A percentile compares a stretch with the other conserved stretches of the same genome.
These are phyloP conservation scores for Leccinum longicurvipes DNA, from an alignment of 768 basidiomycete species.

Conservation along the genomic window DNA sequence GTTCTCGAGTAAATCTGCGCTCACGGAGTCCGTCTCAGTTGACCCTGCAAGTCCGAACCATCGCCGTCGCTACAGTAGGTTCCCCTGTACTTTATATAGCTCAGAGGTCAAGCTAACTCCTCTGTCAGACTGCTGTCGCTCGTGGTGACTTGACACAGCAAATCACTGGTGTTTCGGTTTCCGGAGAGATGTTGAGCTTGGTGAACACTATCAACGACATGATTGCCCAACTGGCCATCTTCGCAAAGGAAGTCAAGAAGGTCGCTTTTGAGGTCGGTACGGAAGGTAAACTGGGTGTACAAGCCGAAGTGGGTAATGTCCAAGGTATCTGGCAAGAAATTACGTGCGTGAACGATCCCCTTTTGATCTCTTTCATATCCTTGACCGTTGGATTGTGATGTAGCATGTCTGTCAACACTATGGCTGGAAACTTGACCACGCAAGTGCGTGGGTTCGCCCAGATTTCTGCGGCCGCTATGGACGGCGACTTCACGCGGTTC, in stretches of 20 bases:
- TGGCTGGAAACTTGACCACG: slow-evolving; percentile 95
- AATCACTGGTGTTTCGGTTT: slow-evolving; percentile 87
- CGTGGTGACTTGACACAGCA: slow-evolving; percentile 92
- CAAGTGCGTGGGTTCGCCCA: slow-evolving; percentile 99
- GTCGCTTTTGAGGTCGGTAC: slow-evolving; percentile 98
- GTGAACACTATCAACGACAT: slow-evolving; percentile 97
- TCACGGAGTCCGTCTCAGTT: slow-evolving; percentile 44
- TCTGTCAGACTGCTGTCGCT: slow-evolving; percentile 78
- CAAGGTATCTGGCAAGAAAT: slow-evolving; percentile 99
- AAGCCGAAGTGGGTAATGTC: slow-evolving; percentile 94
- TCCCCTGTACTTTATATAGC: neutral
- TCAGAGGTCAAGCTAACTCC: neutral
- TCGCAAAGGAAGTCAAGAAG: slow-evolving; percentile 83
- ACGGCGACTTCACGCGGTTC: slow-evolving; percentile 97
- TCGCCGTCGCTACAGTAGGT: slow-evolving; percentile 86
- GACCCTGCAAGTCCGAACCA: slow-evolving; percentile 90
- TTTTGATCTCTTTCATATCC: neutral
- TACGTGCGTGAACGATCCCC: slow-evolving; percentile 56
- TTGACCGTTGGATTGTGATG: neutral
- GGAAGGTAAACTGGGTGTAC: slow-evolving; percentile 97
- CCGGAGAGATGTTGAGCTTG: slow-evolving; percentile 93
- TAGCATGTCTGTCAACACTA: slow-evolving; percentile 94
- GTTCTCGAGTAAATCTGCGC: neutral
- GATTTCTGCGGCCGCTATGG: slow-evolving; percentile 97
- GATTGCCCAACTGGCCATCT: slow-evolving; percentile 66